phyloP scores from a whole-genome alignment of 164 flowering plant species.

The Vitis vinifera region ASM3070453v1 NC_081818.1:2555501-2556000 shows the following conservation, averaged over 20 bases:
- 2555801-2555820: conserved; percentile 56
- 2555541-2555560: conserved; percentile 85
- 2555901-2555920: conserved; percentile 5
- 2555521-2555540: conserved; percentile 81
- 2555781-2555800: conserved; percentile 72
- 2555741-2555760: background rate
- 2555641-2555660: background rate
- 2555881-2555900: conserved; percentile 4
- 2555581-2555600: conserved; percentile 57
- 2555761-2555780: background rate
- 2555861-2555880: conserved; percentile 61
- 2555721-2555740: background rate
- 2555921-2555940: background rate
- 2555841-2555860: conserved; percentile 61
- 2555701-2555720: background rate
- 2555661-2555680: background rate
- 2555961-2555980: no score
- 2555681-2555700: background rate
- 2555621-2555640: background rate
- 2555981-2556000: background rate
- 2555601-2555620: conserved; percentile 29
- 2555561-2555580: conserved; percentile 85
- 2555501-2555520: conserved; percentile 68
- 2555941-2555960: background rate
- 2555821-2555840: conserved; percentile 41